A percentile compares a stretch with the other conserved stretches of the same genome.
Conservation (phyloP, 805 yeast genomes). For the Jamesozyma piceae region DNA sequence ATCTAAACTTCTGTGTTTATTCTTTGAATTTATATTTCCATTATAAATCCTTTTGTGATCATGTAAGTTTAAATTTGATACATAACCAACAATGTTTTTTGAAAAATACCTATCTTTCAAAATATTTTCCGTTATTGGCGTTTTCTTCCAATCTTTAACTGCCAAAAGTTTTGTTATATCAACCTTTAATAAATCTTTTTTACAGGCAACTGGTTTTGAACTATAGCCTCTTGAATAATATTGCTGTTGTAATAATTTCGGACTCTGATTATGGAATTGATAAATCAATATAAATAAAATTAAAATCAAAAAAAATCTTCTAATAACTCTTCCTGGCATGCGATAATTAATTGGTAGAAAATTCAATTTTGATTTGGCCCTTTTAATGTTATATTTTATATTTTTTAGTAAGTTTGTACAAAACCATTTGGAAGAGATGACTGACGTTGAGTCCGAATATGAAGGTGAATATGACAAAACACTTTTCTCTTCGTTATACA, state of each 20-base stretch:
- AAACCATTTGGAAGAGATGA: too few relatives aligned
- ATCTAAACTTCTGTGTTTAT: background rate
- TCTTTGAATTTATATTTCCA: background rate
- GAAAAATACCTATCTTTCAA: slow-evolving; percentile 1
- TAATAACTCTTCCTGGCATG: too few relatives aligned
- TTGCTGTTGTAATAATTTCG: background rate
- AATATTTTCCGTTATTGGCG: slow-evolving; percentile 4
- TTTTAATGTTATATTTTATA: too few relatives aligned
- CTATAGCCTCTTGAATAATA: background rate
- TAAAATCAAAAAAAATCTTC: too few relatives aligned
- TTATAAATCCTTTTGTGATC: background rate
- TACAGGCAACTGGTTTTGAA: slow-evolving; percentile 10
- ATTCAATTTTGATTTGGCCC: too few relatives aligned
- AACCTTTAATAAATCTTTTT: slow-evolving; percentile 3
- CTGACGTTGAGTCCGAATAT: too few relatives aligned
- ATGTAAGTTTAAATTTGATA: slow-evolving; percentile 5
- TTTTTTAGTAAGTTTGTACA: too few relatives aligned
- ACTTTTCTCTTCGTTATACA: too few relatives aligned
- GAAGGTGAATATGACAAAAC: too few relatives aligned
- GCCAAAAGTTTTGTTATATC: slow-evolving; percentile 5
- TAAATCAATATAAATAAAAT: background rate
- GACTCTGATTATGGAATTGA: background rate
- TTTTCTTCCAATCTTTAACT: slow-evolving; percentile 1
- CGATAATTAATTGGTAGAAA: too few relatives aligned
- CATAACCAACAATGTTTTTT: slow-evolving; percentile 4